Evolutionary conservation across 768 basidiomycete genomes (phyloP), one percentile per base, ranked within the genome.

Genomic region (Tubosaeta sp.): DNA sequence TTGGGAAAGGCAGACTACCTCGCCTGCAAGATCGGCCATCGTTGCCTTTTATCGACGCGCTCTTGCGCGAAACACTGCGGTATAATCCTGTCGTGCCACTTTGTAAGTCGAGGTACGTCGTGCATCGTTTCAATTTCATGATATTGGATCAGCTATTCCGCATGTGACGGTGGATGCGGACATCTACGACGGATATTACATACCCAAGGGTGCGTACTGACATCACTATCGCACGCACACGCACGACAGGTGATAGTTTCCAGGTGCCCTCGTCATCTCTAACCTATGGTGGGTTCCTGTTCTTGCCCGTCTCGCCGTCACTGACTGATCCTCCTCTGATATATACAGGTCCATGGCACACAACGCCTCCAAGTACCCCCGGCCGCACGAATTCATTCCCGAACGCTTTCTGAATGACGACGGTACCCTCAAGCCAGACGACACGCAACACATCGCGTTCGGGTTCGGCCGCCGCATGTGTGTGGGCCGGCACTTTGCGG

Each of bases 121-220:
- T 24, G n/a, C 36, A 3, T 11, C 12, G 8, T 45, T 9, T 14
- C 16, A 21, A 30, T 52, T 18, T 38, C 27, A 16, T 8, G 21
- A 12, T 7, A 19, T 44, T 11, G 41, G 19, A 12, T 21, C 34
- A 58, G 67, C 63, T 8, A 22, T 69, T 18, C 62, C 69, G 1
- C 70, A 71, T 49, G 46, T 51, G 12, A 31, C 60, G 1, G 71
- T 71, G 1, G 55, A 70, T 42, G 74, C 71, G 36, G 75, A 77
- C 38, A 51, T 69, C 24, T 77, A 76, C 48, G 62, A 67, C 21
- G 71, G 73, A 12, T 76, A 78, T 52, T 61, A 75, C 9, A 83
- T 84, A 42, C 82, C 81, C 8, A 71, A 72, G 48, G 53, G 51
- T 48, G 30, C 22, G 41, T 58, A 40, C 13, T 19, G 19, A 24